Conservation (phyloP, 257 asterid species). For the Leonotis leonurus region DNA sequence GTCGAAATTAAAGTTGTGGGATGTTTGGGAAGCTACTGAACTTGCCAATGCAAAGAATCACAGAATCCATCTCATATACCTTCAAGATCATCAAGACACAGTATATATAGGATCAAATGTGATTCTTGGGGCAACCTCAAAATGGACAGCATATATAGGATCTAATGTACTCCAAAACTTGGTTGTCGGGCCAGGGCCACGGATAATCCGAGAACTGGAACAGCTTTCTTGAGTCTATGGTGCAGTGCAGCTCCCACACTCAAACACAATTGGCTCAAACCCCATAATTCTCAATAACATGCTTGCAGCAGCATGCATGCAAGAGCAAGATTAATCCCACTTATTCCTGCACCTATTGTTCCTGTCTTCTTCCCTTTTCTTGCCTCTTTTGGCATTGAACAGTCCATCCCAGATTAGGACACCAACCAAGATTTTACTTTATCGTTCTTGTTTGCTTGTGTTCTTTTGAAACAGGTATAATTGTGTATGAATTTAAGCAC, state of each 20-base stretch:
- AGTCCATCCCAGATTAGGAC: constrained; percentile 2
- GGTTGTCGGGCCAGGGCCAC: constrained; percentile 56
- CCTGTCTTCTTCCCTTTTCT: constrained; percentile 27
- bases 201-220: constrained; percentile 54
- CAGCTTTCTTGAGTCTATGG: constrained; percentile 46
- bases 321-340: constrained; percentile 61
- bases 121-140: constrained; percentile 22
- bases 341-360: constrained; percentile 56
- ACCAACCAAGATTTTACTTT: not conserved
- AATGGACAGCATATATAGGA: constrained; percentile 49
- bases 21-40: constrained; percentile 46
- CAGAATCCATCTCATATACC: constrained; percentile 53
- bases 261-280: constrained; percentile 42
- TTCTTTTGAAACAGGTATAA: too few species aligned
- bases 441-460: not conserved
- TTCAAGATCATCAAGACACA: not conserved
- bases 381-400: not conserved
- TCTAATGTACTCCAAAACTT: constrained; percentile 39
- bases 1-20: constrained; percentile 32
- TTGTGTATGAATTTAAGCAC: not conserved
- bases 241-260: constrained; percentile 22
- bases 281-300: constrained; percentile 38
- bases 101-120: constrained; percentile 15
- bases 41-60: constrained; percentile 51
- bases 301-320: too few species aligned